Base-by-base conservation (phyloP, 768 basidiomycete species). In the Mycena vitilis region DNA sequence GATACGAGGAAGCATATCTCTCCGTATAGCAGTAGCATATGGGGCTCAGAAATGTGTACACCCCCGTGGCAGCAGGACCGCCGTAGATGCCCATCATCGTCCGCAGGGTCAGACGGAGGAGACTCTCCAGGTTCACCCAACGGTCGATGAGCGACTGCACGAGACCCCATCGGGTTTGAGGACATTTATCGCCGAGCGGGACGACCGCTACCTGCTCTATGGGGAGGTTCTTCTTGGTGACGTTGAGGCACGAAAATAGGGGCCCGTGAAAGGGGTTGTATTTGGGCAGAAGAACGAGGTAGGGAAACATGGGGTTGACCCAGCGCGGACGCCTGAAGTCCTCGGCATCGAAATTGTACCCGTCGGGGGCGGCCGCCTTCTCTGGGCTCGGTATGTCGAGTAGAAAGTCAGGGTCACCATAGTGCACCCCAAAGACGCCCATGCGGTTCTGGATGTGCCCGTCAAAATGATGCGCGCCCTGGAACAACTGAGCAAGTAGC, bases 361-460 rank as follows among this genome's bases (percentile, higher is more conserved):
- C 55, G 48, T 62, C 60, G 52, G 69, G 69, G 36, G 54, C 56
- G 40, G 60, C 4, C 20, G 65, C 54, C 5, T 69, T 45, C 51
- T 56, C 42, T 47, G 53, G 60, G 34, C 23, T 2, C 12, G 69
- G 69, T 36, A 70, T 70, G n/a, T 49, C 44, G 12, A 70, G 65
- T 23, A 70, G 36, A 52, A 70, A 66, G 36, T 2, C 7, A 44
- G 64, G 69, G 54, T 66, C 55, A 18, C 64, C 69, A 38, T 45
- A 70, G 56, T 70, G 69, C 30, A 63, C 69, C 60, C 69, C 69
- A 59, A 70, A 70, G 18, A 70, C 40, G 25, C 69, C 69, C 64
- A 62, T 44, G 15, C n/a, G 8, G 36, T 65, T 66, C 13, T 13
- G 40, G 36, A 66, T 62, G 57, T 60, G 59, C 38, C 69, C 65